phyloP scores from a whole-genome alignment of 108 stramenopile species.

The Cyclotella sp. region DNA sequence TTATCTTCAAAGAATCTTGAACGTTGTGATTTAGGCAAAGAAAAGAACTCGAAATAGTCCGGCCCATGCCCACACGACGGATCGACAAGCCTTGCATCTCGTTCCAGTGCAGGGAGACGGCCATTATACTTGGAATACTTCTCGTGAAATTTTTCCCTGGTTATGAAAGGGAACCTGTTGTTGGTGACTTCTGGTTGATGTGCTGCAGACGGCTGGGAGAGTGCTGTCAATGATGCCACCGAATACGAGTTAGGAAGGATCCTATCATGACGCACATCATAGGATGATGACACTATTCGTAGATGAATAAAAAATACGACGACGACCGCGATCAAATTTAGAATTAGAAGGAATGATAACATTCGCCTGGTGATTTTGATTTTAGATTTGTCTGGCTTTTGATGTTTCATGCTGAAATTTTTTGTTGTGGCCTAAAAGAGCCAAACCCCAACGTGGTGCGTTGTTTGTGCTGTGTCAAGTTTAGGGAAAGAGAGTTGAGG shows the following conservation, averaged over 20 bases:
- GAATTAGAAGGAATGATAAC: not conserved
- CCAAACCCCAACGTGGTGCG: no score
- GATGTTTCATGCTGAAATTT: no score
- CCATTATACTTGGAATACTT: not conserved
- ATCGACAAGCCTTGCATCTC: not conserved
- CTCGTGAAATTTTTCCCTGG: not conserved
- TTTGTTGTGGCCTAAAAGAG: no score
- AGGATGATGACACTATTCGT: not conserved
- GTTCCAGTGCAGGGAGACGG: not conserved
- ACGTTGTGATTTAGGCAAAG: conserved; percentile 1
- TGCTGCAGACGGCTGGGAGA: not conserved
- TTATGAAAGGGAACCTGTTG: not conserved
- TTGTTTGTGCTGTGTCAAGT: no score
- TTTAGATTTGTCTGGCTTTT: not conserved
- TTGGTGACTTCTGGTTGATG: not conserved
- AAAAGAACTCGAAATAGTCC: conserved; percentile 20
- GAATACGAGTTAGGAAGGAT: not conserved
- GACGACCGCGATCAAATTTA: not conserved
- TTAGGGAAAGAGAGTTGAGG: no score
- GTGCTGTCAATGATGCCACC: not conserved
- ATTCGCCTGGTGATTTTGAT: not conserved
- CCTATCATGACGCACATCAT: not conserved
- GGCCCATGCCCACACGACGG: not conserved
- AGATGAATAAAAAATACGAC: not conserved
- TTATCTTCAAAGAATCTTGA: conserved; percentile 48